Evolutionary conservation across 2,329 filamentous ascomycete genomes (phyloP), one percentile per base, ranked within the genome.

Genomic region (Colletotrichum salicis): DNA sequence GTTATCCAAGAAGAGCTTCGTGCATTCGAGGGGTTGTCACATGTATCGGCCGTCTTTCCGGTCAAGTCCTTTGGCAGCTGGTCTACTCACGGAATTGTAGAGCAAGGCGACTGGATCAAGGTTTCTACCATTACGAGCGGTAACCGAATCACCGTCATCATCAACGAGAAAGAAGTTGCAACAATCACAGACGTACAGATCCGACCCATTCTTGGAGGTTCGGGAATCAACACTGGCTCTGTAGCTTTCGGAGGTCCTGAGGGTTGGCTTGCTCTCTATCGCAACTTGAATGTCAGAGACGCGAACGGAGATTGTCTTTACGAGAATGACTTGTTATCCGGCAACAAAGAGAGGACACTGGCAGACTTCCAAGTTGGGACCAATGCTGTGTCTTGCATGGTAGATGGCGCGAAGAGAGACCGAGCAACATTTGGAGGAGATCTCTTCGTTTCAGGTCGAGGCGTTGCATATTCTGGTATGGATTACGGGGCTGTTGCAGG

Each of bases 321-420:
- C n/a, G 37, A 72, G 5, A 72, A 72, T 15, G 22, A 37, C 31
- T 35, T 72, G 66, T 37, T n/a, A 24, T 19, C 8, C 19, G 22
- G 31, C 1, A 35, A 62, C 33, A 51, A 29, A 7, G 29, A 55
- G 6, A 55, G 45, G 11, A 60, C 56, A 1, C 56, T 69, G 19
- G 65, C 65, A 8, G 70, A 72, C 51, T 72, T 72, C 31, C 70
- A 72, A 2, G 61, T 72, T 1, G 70, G 70, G 4, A 61, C 70
- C 1, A 72, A 72, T 19, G 35, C 51, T 11, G 52, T 70, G 10
- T 41, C 70, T 8, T 70, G 70, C 61, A 72, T 69, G 31, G 35
- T 72, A 6, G 70, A 72, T 31, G 70, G 70, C 3, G 66, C 70
- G 19, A 70, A 72, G 24, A 33, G 70, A 41, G 70, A 72, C 48